Evolutionary conservation across 208 protist genomes (phyloP), one percentile per base, ranked within the genome.

Genomic region (Crithidia expoeki): DNA sequence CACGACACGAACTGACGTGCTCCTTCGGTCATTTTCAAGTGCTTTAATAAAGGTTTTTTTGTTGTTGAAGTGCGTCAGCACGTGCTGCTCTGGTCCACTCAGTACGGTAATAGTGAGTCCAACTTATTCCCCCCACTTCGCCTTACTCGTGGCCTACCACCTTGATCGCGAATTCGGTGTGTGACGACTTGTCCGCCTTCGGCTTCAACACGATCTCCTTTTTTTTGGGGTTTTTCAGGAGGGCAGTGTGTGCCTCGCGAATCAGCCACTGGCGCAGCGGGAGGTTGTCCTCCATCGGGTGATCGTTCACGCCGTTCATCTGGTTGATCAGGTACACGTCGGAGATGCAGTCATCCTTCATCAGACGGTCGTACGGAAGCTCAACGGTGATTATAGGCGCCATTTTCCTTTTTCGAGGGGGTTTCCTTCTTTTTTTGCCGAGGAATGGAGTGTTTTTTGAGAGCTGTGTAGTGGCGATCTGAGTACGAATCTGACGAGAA

Each of bases 211-310:
- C 3, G 10, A 94, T 63, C 56, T 85, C 74, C 40, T 77, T 78
- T 49, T 72, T 60, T 38, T 82, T 86, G 27, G 76, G 81, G 49
- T 92, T 79, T 67, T 89, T 88, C 19, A 59, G 16, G 21, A 92
- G 65, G 12, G 84, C 62, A 5, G 75, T 62, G 71, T 91, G 88
- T 0, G 72, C 68, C 64, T 85, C 56, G 32, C 76, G 73, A 14
- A 94, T 76, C 33, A 94, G 64, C 88, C 88, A 94, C 85, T 86
- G 27, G 49, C 88, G 88, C 47, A 94, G 84, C 19, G 88, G 88
- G 44, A 94, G 72, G 28, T 84, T 84, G 30, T 94, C 85, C 82
- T 94, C 85, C 47, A 36, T 55, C 27, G 88, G 88, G 56, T 76
- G 77, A 74, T 94, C 88, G 53, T 91, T 85, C 34, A 94, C 64